Base-by-base conservation (phyloP, 306 rosid species). In the Quercus mongolica region DNA sequence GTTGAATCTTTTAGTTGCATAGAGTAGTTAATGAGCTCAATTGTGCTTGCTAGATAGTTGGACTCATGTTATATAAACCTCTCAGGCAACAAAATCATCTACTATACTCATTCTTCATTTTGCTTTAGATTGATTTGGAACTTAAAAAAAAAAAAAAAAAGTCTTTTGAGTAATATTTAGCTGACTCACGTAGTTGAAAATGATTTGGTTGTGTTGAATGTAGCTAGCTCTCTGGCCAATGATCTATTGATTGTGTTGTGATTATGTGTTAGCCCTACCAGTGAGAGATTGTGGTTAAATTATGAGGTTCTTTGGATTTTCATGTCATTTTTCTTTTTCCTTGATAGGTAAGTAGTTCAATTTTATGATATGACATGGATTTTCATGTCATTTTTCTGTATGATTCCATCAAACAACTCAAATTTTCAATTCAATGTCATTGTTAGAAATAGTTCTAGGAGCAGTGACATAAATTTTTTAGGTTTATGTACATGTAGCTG, bases 281-380 rank as follows among this genome's bases (percentile, higher is more conserved):
- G 8, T 4, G 9, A 26, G 14, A 52, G 38, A 72, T 62, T 70
- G 31, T 28, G 31, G 26, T 75, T 17, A 2, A 31, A 35, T 70
- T 75, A 51, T 2, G 54, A 20, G 81, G 49, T 19, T 58, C 61
- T 0, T 8, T 80, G 64, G 74, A 72, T 72, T 65, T 62, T 82
- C 20, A 56, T 51, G 28, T 78, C 41, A 63, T 56, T 57, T 74
- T 18, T 74, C 51, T 54, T 41, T 41, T 41, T 41, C 46, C 46
- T 41, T 41, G 46, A 41, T 41, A 41, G 46, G 46, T 8, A 41
- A 41, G 46, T 41, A 41, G 11, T 41, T 41, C 46, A 41, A 41
- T 41, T 41, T 41, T 41, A 41, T 41, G 46, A 41, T 11, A 41
- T 41, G 11, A 41, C 46, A 41, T 80, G 64, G 74, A 72, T 72